Percentiles rank a stretch among this genome's conserved stretches.
phyloP scores from a whole-genome alignment of 2,329 filamentous ascomycete genomes.

The Bipolaris victoriae region DNA sequence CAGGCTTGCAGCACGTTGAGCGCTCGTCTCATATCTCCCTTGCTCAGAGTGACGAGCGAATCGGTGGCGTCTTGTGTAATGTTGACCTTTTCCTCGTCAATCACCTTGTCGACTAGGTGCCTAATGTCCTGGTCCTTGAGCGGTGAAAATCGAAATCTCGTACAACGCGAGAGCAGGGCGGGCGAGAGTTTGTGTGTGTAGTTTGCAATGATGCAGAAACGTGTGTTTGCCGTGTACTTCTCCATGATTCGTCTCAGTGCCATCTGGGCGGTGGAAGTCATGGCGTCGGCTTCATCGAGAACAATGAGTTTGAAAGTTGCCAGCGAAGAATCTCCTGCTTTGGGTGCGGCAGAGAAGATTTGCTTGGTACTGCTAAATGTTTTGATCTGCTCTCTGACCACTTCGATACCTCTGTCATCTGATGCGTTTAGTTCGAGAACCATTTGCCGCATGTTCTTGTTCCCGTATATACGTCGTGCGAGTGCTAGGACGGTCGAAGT shows the following conservation, averaged over 20 bases:
- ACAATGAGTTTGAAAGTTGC: conserved; percentile 95
- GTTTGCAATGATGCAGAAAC: conserved; percentile 98
- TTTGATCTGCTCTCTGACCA: conserved; percentile 96
- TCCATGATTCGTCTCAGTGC: conserved; percentile 97
- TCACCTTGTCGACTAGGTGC: conserved; percentile 83
- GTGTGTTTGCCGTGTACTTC: conserved; percentile 96
- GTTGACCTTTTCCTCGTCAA: conserved; percentile 83
- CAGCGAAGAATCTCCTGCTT: conserved; percentile 58
- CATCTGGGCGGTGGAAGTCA: conserved; percentile 99
- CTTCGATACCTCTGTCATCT: conserved; percentile 96
- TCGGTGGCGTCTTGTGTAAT: conserved; percentile 82
- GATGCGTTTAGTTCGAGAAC: conserved; percentile 97
- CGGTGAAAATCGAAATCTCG: conserved; percentile 92
- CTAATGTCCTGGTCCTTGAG: conserved; percentile 88
- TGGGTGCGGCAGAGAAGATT: conserved; percentile 76
- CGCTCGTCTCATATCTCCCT: conserved; percentile 94
- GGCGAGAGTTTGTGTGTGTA: conserved; percentile 98
- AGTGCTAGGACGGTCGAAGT: conserved; percentile 95
- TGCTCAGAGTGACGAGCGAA: conserved; percentile 83
- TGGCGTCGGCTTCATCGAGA: conserved; percentile 97
- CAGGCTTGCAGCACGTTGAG: conserved; percentile 96
- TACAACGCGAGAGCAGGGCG: conserved; percentile 89
- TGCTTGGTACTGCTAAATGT: conserved; percentile 98
- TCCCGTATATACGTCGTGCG: conserved; percentile 89
- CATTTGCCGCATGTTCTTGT: conserved; percentile 95